A percentile compares a stretch with the other conserved stretches of the same genome.
These are phyloP conservation scores for Calonectria fujianensis DNA, from an alignment of 2,329 filamentous ascomycete species.

Conservation along the genomic window DNA sequence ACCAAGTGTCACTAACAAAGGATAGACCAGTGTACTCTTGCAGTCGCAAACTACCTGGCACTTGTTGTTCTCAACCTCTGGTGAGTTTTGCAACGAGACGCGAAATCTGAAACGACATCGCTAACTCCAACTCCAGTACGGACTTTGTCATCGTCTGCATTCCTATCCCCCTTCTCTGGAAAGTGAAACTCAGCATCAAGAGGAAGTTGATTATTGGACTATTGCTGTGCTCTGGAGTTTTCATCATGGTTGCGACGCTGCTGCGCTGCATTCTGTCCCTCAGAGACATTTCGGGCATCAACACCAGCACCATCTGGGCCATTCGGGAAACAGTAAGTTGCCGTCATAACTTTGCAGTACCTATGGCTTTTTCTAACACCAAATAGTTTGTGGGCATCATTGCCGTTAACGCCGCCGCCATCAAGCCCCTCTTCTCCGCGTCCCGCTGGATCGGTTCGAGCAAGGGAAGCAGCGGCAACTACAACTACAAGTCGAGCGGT, in stretches of 20 bases:
- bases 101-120: rapidly evolving
- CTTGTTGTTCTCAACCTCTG: slow-evolving; percentile 61
- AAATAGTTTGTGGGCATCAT: slow-evolving; percentile 66
- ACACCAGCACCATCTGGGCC: slow-evolving; percentile 64
- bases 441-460: slow-evolving; percentile 59
- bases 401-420: slow-evolving; percentile 64
- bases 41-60: slow-evolving; percentile 61
- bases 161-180: slow-evolving; percentile 63
- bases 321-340: slow-evolving; percentile 63
- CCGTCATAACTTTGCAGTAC: neutral
- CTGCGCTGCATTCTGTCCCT: slow-evolving; percentile 65
- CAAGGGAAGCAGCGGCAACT: slow-evolving; percentile 55
- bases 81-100: slow-evolving; percentile 47
- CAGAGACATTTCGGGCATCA: slow-evolving; percentile 60
- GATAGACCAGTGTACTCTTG: slow-evolving; percentile 59
- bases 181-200: slow-evolving; percentile 60
- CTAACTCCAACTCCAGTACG: slow-evolving; percentile 56
- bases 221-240: slow-evolving; percentile 65
- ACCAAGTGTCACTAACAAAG: slow-evolving; percentile 21
- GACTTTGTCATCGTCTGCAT: slow-evolving; percentile 63
- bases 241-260: slow-evolving; percentile 64
- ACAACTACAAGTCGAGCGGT: slow-evolving; percentile 52
- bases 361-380: neutral
- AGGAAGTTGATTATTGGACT: slow-evolving; percentile 63
- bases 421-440: slow-evolving; percentile 63